These are phyloP conservation scores for Crithidia brevicula DNA, from an alignment of 208 protist species.

Conservation along the genomic window DNA sequence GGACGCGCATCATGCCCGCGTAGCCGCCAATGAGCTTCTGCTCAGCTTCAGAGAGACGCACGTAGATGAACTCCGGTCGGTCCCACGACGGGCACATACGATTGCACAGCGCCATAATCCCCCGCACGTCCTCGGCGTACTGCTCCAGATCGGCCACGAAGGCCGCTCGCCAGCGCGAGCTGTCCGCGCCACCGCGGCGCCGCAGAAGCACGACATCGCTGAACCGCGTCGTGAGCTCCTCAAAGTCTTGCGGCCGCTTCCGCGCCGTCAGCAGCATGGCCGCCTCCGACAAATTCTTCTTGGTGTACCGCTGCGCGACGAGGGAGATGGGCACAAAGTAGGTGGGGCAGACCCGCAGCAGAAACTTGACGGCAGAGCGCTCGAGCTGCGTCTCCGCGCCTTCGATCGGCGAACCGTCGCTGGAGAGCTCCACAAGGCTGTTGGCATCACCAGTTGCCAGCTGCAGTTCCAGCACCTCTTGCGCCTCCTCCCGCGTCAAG, in stretches of 20 bases:
- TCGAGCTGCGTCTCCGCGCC: conserved; percentile 28
- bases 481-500: conserved; percentile 66
- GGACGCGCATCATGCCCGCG: conserved; percentile 56
- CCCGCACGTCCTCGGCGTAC: conserved; percentile 69
- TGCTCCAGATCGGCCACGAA: conserved; percentile 75
- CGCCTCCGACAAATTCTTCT: conserved; percentile 70
- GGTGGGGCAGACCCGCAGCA: conserved; percentile 71
- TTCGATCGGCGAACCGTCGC: conserved; percentile 35
- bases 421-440: conserved; percentile 49
- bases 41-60: conserved; percentile 54
- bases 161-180: conserved; percentile 58
- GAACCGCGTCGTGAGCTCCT: conserved; percentile 53
- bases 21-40: conserved; percentile 63
- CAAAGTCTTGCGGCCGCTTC: conserved; percentile 59
- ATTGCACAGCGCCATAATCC: conserved; percentile 61
- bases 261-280: conserved; percentile 42
- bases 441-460: conserved; percentile 73
- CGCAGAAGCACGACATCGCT: conserved; percentile 62
- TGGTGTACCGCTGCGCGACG: conserved; percentile 78
- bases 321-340: conserved; percentile 78
- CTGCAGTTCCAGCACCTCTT: conserved; percentile 53
- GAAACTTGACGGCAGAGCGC: conserved; percentile 55
- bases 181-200: conserved; percentile 69
- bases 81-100: conserved; percentile 72
- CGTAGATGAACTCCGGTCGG: conserved; percentile 83